Conservation (phyloP, 106 monocot species). For the Iris macrosiphon region DNA sequence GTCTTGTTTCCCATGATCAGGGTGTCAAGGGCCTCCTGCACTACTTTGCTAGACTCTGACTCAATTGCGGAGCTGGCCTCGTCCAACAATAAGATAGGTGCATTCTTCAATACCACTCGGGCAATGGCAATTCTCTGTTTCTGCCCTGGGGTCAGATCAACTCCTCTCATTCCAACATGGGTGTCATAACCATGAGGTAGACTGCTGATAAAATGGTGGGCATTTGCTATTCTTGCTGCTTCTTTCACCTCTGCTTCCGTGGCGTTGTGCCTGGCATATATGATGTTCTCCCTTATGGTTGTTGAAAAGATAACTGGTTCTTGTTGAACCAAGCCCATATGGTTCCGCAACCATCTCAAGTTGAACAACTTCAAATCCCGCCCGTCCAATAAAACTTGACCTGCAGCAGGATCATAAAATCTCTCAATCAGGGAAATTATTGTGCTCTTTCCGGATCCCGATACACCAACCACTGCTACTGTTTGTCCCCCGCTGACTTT, state of each 20-base stretch:
- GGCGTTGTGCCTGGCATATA: conserved; percentile 90
- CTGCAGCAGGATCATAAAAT: conserved; percentile 85
- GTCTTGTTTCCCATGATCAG: conserved; percentile 92
- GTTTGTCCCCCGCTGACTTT: conserved; percentile 83
- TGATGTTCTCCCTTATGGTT: conserved; percentile 89
- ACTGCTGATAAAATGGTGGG: conserved; percentile 96
- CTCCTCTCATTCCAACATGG: conserved; percentile 88
- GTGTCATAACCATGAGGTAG: conserved; percentile 94
- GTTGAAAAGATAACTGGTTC: conserved; percentile 95
- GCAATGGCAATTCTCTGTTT: conserved; percentile 94
- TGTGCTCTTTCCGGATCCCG: conserved; percentile 94
- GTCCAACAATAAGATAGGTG: conserved; percentile 85
- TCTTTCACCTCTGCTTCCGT: conserved; percentile 88
- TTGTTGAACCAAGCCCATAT: conserved; percentile 91
- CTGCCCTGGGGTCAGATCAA: conserved; percentile 82
- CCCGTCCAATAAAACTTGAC: conserved; percentile 73
- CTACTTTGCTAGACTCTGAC: conserved; percentile 86
- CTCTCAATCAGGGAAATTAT: conserved; percentile 84
- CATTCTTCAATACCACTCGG: conserved; percentile 84
- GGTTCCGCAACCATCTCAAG: conserved; percentile 78
- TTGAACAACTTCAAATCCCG: conserved; percentile 78
- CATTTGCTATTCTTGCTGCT: conserved; percentile 93
- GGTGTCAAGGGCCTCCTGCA: conserved; percentile 89
- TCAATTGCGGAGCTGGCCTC: conserved; percentile 91
- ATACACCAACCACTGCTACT: conserved; percentile 85